These are phyloP conservation scores for Heimioporus sp. DNA, from an alignment of 768 basidiomycete genomes.

Conservation along the genomic window DNA sequence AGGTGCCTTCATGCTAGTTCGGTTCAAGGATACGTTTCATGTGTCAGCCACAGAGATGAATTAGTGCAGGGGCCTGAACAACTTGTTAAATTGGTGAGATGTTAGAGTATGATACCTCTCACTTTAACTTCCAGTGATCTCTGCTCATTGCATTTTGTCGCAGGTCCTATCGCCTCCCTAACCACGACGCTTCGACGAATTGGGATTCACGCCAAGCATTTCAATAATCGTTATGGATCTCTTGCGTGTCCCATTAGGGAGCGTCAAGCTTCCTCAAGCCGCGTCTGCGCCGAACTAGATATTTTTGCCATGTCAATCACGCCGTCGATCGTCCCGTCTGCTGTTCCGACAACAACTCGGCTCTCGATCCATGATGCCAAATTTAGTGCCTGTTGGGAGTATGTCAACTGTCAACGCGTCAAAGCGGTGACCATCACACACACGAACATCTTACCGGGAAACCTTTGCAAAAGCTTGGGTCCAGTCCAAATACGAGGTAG, in stretches of 20 bases:
- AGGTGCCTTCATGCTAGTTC: conserved; percentile 12
- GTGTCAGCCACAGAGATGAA: conserved; percentile 42
- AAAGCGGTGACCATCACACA: conserved; percentile 53
- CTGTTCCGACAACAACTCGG: conserved; percentile 17
- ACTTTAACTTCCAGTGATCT: neutral
- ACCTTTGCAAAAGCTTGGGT: conserved; percentile 30
- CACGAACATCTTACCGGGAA: conserved; percentile 46
- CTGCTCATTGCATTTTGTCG: neutral
- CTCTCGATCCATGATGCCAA: conserved; percentile 42
- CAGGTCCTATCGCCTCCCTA: conserved; percentile 47
- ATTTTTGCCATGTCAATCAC: conserved; percentile 46
- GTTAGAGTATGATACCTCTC: conserved; percentile 40
- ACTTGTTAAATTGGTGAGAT: conserved; percentile 37
- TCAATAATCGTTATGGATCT: conserved; percentile 43
- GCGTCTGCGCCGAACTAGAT: conserved; percentile 26
- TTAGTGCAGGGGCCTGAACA: conserved; percentile 41
- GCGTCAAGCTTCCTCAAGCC: conserved; percentile 42
- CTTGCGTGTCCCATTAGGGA: conserved; percentile 37
- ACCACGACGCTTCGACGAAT: conserved; percentile 33
- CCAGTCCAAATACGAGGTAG: conserved; percentile 33
- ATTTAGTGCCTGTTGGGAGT: conserved; percentile 48
- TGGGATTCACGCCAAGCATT: conserved; percentile 44
- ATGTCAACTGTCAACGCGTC: conserved; percentile 34
- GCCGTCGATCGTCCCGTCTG: conserved; percentile 29
- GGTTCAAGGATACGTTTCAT: conserved; percentile 33